Conservation (phyloP, 23 red algal species). For the Gracilaria gracilis region DNA sequence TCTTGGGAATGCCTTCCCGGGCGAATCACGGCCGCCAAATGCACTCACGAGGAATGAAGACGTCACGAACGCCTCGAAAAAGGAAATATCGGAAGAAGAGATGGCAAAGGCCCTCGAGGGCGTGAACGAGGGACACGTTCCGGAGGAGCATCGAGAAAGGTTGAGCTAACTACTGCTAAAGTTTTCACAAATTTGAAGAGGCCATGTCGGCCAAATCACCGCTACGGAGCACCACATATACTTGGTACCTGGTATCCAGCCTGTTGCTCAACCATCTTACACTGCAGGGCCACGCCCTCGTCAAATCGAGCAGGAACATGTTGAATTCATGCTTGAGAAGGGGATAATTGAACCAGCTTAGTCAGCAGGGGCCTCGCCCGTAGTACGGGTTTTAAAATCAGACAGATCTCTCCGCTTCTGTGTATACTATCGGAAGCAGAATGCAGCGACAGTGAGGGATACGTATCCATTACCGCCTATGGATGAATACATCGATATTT, state of each 20-base stretch:
- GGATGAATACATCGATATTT: slow-evolving; percentile 35
- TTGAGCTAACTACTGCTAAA: slow-evolving; percentile 12
- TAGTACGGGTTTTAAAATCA: slow-evolving; percentile 6
- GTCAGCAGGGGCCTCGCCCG: neutral
- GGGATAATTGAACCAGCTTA: slow-evolving; percentile 14
- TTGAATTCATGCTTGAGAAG: slow-evolving; percentile 15
- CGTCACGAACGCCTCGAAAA: neutral
- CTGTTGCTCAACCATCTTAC: no score
- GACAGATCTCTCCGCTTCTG: slow-evolving; percentile 24
- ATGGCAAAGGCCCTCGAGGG: slow-evolving; percentile 10
- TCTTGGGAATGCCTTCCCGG: neutral
- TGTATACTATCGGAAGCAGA: slow-evolving; percentile 30
- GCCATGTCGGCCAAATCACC: slow-evolving; percentile 14
- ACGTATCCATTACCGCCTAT: neutral
- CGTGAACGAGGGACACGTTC: neutral
- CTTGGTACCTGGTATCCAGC: neutral
- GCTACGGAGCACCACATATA: slow-evolving; percentile 49
- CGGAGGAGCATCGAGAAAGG: neutral
- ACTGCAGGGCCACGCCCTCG: neutral
- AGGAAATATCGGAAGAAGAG: neutral
- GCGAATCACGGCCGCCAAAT: neutral
- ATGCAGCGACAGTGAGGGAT: no score
- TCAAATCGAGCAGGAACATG: slow-evolving; percentile 3
- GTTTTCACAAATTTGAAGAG: slow-evolving; percentile 29
- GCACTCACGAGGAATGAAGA: neutral